These are phyloP conservation scores for Tylopilus sp. DNA, from an alignment of 768 basidiomycete species.

Conservation along the genomic window DNA sequence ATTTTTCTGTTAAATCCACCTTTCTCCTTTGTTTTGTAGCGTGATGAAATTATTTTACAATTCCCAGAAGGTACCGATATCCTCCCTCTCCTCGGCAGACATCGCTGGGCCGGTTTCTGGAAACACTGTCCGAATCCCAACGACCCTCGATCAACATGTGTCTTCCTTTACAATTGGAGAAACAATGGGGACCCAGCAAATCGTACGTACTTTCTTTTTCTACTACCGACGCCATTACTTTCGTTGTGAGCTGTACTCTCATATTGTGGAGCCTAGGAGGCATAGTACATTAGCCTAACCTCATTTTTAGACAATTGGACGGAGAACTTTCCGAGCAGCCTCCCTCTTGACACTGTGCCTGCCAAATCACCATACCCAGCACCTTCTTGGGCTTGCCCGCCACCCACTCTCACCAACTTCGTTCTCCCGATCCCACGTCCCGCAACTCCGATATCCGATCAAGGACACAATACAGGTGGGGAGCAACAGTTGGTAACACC, in stretches of 20 bases:
- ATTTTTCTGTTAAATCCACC: neutral
- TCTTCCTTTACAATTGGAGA: conserved; percentile 31
- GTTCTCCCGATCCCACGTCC: conserved; percentile 26
- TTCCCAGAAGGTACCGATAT: conserved; percentile 22
- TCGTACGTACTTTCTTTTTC: conserved; percentile 18
- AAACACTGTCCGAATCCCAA: neutral
- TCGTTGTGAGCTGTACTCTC: neutral
- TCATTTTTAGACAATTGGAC: conserved; percentile 25
- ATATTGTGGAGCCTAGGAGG: neutral
- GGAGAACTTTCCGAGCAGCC: conserved; percentile 16
- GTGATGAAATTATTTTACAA: conserved; percentile 29
- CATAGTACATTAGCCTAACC: neutral
- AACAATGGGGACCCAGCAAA: conserved; percentile 30
- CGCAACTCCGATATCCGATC: neutral
- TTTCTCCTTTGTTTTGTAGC: conserved; percentile 9
- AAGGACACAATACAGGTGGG: neutral
- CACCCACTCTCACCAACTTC: conserved; percentile 15
- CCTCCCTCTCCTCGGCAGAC: conserved; percentile 28
- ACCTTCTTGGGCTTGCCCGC: conserved; percentile 22
- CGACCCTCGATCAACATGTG: conserved; percentile 15
- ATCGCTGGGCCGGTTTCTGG: conserved; percentile 19
- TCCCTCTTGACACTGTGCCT: conserved; percentile 11
- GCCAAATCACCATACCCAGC: conserved; percentile 26
- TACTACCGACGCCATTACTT: neutral
- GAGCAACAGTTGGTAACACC: neutral